Evolutionary conservation across 2,329 filamentous ascomycete genomes (phyloP).

Genomic region (Paecilomyces variotii): DNA sequence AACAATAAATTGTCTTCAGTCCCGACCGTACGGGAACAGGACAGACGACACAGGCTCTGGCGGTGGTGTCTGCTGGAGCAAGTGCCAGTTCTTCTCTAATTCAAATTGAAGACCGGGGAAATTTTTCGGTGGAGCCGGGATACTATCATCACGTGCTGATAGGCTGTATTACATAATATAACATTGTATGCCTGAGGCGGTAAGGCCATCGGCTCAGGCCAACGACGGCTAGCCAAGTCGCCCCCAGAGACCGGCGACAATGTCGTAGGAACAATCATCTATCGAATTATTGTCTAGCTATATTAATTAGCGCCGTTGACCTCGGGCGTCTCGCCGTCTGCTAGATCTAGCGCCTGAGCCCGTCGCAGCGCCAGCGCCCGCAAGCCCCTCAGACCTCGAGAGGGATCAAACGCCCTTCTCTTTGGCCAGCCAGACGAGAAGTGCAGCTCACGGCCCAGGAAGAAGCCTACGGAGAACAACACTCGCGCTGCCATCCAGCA

Average conservation of each 20-base stretch:
- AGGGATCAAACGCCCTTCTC: neutral
- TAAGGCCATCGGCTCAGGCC: neutral
- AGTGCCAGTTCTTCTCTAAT: neutral
- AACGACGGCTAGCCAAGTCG: neutral
- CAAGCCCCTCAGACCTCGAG: neutral
- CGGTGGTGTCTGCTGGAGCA: neutral
- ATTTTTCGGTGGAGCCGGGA: conserved; percentile 31
- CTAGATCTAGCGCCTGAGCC: neutral
- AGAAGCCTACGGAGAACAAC: neutral
- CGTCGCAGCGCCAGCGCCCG: neutral
- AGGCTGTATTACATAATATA: conserved; percentile 2
- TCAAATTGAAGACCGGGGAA: conserved; percentile 17
- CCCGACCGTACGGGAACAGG: conserved; percentile 3
- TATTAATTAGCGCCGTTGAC: neutral
- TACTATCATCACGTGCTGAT: conserved; percentile 37
- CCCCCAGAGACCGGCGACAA: conserved; percentile 5
- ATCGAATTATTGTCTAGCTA: neutral
- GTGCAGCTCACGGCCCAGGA: neutral
- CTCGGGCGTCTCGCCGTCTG: neutral
- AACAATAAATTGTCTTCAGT: conserved; percentile 6
- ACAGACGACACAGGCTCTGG: neutral
- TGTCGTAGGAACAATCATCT: neutral
- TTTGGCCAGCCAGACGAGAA: neutral
- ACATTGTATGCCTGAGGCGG: conserved; percentile 13
- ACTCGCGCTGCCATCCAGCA: neutral